These are phyloP conservation scores for Fagopyrum esculentum DNA, from an alignment of 148 eudicot genomes.

Conservation along the genomic window DNA sequence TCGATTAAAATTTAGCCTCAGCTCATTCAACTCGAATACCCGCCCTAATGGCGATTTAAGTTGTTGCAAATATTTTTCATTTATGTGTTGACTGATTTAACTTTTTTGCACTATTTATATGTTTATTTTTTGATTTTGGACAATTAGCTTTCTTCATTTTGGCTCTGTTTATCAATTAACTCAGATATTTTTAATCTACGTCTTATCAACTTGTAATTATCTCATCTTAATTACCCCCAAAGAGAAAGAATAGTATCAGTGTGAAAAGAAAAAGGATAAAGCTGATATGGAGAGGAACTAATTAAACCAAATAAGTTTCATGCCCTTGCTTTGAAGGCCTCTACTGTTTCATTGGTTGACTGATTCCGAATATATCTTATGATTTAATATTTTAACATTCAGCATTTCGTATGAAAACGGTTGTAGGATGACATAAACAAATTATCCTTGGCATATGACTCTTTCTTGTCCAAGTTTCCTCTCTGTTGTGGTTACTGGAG, in stretches of 20 bases:
- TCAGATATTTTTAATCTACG: too few relatives aligned
- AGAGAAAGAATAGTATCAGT: background rate
- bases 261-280: background rate
- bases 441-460: constrained; percentile 54
- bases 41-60: too few relatives aligned
- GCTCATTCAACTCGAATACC: too few relatives aligned
- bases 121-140: too few relatives aligned
- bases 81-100: too few relatives aligned
- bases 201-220: background rate
- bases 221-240: background rate
- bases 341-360: background rate
- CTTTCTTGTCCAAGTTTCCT: constrained; percentile 71
- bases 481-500: constrained; percentile 84
- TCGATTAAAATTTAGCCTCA: too few relatives aligned
- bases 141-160: background rate
- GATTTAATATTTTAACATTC: background rate
- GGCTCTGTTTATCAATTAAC: background rate
- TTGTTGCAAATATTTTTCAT: too few relatives aligned
- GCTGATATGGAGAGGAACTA: background rate
- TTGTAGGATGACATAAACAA: constrained; percentile 68
- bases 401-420: constrained; percentile 10
- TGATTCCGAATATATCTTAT: background rate
- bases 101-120: too few relatives aligned
- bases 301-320: background rate
- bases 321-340: background rate